phyloP scores from a whole-genome alignment of 306 rosid genomes.

The Trichosanthes cucumerina region DNA sequence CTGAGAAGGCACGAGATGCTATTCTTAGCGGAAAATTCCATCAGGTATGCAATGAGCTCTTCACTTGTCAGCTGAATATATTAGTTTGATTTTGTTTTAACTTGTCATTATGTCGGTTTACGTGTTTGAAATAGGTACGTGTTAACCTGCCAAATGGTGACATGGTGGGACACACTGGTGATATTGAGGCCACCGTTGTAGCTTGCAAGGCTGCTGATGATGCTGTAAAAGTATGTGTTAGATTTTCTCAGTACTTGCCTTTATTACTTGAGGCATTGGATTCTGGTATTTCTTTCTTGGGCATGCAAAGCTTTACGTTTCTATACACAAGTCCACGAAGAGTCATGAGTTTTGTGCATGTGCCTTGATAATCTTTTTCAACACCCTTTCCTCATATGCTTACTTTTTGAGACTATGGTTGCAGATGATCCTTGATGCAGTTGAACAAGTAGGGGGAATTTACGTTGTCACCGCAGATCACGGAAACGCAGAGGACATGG shows the following conservation, averaged over 20 bases:
- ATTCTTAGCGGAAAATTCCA: slow-evolving; percentile 72
- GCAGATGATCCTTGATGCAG: slow-evolving; percentile 85
- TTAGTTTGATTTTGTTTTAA: neutral
- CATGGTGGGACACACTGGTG: slow-evolving; percentile 98
- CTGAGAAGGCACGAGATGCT: slow-evolving; percentile 87
- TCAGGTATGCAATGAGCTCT: slow-evolving; percentile 27
- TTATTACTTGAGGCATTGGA: neutral
- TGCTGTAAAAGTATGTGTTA: slow-evolving; percentile 66
- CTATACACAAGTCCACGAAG: neutral
- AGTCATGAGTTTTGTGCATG: neutral
- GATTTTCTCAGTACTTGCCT: neutral
- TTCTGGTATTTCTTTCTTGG: neutral
- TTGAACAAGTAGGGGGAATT: slow-evolving; percentile 93
- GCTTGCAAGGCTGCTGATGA: slow-evolving; percentile 98
- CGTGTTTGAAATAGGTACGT: slow-evolving; percentile 49
- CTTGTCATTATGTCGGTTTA: neutral
- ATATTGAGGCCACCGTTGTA: slow-evolving; percentile 80
- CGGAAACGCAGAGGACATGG: slow-evolving; percentile 99
- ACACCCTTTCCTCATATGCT: neutral
- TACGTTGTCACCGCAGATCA: slow-evolving; percentile 98
- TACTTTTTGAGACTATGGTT: neutral
- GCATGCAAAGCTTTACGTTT: neutral
- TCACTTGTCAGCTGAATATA: neutral
- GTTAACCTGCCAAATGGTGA: slow-evolving; percentile 95
- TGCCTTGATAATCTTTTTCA: neutral